A percentile compares a stretch with the other conserved stretches of the same genome.
Evolutionary conservation across 805 yeast genomes (phyloP).

Genomic region (Candida krabiensis): DNA sequence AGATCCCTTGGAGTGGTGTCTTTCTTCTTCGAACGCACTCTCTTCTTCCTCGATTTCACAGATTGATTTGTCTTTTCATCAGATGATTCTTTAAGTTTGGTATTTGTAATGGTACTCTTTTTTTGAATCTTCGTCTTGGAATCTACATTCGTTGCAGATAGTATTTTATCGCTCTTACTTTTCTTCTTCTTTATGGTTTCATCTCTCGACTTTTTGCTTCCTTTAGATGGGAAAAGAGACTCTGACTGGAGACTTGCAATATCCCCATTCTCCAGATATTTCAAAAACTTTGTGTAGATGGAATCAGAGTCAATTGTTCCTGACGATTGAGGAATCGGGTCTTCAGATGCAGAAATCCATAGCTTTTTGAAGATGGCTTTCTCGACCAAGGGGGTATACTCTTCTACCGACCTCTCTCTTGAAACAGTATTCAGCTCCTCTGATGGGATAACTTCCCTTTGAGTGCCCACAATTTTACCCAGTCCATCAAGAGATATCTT

Average conservation of each 20-base stretch:
- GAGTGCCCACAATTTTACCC: background rate
- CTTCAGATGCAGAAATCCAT: slow-evolving; percentile 13
- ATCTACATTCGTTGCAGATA: too few relatives aligned
- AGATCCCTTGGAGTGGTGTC: too few relatives aligned
- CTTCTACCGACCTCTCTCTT: slow-evolving; percentile 17
- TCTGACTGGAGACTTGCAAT: background rate
- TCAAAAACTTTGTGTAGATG: slow-evolving; percentile 13
- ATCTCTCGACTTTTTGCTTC: too few relatives aligned
- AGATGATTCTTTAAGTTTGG: too few relatives aligned
- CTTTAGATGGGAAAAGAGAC: background rate
- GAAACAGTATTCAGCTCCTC: background rate
- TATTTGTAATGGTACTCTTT: too few relatives aligned
- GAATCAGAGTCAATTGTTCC: slow-evolving; percentile 1
- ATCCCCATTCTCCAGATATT: slow-evolving; percentile 1
- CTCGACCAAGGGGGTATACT: slow-evolving; percentile 36
- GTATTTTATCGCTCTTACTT: too few relatives aligned
- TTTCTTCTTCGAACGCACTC: too few relatives aligned
- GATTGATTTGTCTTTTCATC: too few relatives aligned
- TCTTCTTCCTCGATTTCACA: too few relatives aligned
- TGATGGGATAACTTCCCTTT: too few relatives aligned
- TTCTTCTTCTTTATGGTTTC: too few relatives aligned
- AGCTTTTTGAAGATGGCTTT: slow-evolving; percentile 35
- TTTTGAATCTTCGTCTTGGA: too few relatives aligned
- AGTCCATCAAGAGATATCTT: background rate
- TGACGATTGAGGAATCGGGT: background rate